Evolutionary conservation across 257 asterid genomes (phyloP).

Genomic region (Nicotiana obtusifolia): DNA sequence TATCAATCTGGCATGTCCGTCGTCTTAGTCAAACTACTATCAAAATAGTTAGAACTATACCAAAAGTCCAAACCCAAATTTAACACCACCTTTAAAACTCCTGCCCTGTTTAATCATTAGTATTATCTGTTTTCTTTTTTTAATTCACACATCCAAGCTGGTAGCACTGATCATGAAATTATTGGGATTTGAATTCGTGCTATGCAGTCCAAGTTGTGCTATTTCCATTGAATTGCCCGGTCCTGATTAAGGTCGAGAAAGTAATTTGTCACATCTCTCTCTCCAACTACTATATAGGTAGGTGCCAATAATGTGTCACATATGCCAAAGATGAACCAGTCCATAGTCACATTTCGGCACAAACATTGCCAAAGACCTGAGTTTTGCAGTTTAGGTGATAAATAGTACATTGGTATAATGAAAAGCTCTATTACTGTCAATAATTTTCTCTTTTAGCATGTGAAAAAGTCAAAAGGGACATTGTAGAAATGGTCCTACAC

Average conservation of each 20-base stretch:
- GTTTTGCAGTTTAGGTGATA: background rate
- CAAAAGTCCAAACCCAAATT: too few relatives aligned
- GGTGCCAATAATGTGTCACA: background rate
- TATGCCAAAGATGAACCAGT: background rate
- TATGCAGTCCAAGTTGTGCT: background rate
- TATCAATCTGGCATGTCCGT: background rate
- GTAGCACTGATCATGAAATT: background rate
- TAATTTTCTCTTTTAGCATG: constrained; percentile 10
- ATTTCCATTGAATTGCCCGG: background rate
- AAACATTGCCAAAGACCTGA: background rate
- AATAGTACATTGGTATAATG: background rate
- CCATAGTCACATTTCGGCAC: background rate
- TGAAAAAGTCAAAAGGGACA: background rate
- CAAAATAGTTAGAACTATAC: too few relatives aligned
- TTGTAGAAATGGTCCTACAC: constrained; percentile 4
- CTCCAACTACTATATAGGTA: background rate
- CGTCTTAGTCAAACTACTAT: background rate
- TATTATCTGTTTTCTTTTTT: too few relatives aligned
- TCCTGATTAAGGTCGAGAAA: background rate
- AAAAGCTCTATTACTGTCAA: background rate
- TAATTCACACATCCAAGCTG: too few relatives aligned
- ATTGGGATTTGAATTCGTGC: background rate
- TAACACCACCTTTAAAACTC: too few relatives aligned
- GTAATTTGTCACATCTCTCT: background rate
- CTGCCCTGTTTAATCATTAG: too few relatives aligned